phyloP scores from a whole-genome alignment of 2,329 filamentous ascomycete genomes.

The Malbranchea cinnamomea region DNA sequence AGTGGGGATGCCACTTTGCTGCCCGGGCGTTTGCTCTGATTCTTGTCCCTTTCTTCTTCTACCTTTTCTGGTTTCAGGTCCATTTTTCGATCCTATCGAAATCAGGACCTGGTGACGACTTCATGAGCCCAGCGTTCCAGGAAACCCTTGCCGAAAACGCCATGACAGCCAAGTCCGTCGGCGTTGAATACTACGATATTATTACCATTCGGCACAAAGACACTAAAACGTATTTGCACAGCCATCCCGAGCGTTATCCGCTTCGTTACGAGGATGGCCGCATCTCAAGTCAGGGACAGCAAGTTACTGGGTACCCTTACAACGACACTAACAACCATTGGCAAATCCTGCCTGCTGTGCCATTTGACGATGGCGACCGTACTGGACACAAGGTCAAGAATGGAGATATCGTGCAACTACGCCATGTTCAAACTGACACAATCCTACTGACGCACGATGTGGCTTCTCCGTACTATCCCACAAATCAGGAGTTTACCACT shows the following conservation, averaged over 20 bases:
- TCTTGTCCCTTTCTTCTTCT: constrained; percentile 87
- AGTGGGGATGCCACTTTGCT: constrained; percentile 79
- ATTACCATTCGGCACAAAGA: constrained; percentile 92
- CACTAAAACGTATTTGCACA: constrained; percentile 91
- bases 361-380: constrained; percentile 38
- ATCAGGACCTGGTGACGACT: constrained; percentile 92
- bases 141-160: constrained; percentile 90
- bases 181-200: constrained; percentile 77
- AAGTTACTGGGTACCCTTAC: constrained; percentile 94
- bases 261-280: constrained; percentile 93
- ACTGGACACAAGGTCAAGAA: constrained; percentile 57
- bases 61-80: constrained; percentile 99
- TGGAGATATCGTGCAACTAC: constrained; percentile 71
- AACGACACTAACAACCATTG: constrained; percentile 99
- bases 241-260: constrained; percentile 76
- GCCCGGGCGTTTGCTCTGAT: constrained; percentile 79
- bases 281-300: constrained; percentile 93
- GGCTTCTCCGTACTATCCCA: constrained; percentile 87
- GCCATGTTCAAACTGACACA: constrained; percentile 72
- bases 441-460: constrained; percentile 90
- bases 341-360: constrained; percentile 64
- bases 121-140: constrained; percentile 98
- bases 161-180: constrained; percentile 74
- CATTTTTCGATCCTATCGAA: constrained; percentile 81
- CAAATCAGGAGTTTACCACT: constrained; percentile 96